These are phyloP conservation scores for Phycomyces blakesleeanus DNA, from an alignment of 192 early-diverging fungal species.

Conservation along the genomic window DNA sequence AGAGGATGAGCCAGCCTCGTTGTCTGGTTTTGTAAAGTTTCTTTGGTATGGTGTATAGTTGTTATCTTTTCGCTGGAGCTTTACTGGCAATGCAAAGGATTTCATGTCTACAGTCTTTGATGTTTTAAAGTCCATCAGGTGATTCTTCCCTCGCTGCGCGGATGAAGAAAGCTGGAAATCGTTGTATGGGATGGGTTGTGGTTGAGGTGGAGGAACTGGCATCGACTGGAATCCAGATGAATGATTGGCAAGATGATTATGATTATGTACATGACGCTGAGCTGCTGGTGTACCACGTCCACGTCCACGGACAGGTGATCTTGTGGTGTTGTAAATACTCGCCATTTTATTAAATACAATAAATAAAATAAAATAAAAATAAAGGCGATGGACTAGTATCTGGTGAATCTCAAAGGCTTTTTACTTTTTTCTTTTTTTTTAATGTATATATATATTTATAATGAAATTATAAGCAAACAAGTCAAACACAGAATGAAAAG, in stretches of 20 bases:
- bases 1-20: background rate
- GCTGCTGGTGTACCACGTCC: background rate
- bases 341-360: constrained; percentile 9
- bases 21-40: background rate
- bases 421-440: too few species aligned
- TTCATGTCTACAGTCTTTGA: constrained; percentile 48
- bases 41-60: constrained; percentile 17
- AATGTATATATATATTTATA: too few species aligned
- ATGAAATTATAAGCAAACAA: too few species aligned
- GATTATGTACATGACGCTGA: background rate
- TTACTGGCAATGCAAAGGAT: constrained; percentile 57
- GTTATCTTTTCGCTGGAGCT: constrained; percentile 47
- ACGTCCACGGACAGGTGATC: background rate
- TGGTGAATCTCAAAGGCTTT: too few species aligned
- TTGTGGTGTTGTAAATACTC: constrained; percentile 14
- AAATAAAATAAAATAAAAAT: too few species aligned
- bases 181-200: constrained; percentile 36
- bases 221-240: background rate
- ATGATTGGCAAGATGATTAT: background rate
- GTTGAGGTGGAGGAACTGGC: constrained; percentile 2
- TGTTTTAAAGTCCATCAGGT: constrained; percentile 66
- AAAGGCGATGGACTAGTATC: too few species aligned
- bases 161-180: constrained; percentile 67
- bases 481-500: too few species aligned
- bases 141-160: constrained; percentile 46